Base-by-base conservation (phyloP, 192 early-diverging fungal species). In the Coemansia sp. region DNA sequence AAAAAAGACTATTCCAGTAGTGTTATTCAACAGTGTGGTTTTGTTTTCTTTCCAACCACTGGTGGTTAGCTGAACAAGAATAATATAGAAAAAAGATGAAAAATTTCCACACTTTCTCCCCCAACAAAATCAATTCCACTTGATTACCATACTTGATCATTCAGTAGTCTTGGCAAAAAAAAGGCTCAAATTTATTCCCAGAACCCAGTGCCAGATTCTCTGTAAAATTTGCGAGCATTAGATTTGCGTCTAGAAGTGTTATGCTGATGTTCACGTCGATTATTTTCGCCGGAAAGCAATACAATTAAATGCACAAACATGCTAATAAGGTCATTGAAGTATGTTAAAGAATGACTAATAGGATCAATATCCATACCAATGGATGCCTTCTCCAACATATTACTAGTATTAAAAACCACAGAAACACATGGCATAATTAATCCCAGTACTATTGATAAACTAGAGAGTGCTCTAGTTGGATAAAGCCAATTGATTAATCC, bases 331-430 rank as follows among this genome's bases (percentile, higher is more conserved):
- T 70, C 67, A 20, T 51, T 62, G 30, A 80, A 80, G 31, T 74
- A 74, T 21, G 42, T n/a, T 42, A 74, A 51, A 0, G 77, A 54
- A 50, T 67, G 53, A 0, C 30, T 42, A 0, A 80, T 57, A 0
- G 72, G 71, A 20, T 80, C 77, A 54, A 80, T 25, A 1, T 53
- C 53, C 19, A 20, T 53, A 8, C 71, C 71, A 5, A 3, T 6
- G 2, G 32, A 19, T 0, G 72, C 77, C 53, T 39, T 11, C 10
- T 74, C 77, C 8, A 80, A 39, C 55, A 80, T 70, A 25, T 23
- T 19, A 14, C 66, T 59, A 8, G 68, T 80, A 30, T 80, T 67
- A n/a, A 71, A 23, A 9, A 74, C 65, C 22, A 70, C 64, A 5
- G 66, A 74, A 6, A 74, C 20, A 5, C 77, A 74, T 9, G 68